Evolutionary conservation across 805 yeast genomes (phyloP).

Genomic region (Ogataea pini): DNA sequence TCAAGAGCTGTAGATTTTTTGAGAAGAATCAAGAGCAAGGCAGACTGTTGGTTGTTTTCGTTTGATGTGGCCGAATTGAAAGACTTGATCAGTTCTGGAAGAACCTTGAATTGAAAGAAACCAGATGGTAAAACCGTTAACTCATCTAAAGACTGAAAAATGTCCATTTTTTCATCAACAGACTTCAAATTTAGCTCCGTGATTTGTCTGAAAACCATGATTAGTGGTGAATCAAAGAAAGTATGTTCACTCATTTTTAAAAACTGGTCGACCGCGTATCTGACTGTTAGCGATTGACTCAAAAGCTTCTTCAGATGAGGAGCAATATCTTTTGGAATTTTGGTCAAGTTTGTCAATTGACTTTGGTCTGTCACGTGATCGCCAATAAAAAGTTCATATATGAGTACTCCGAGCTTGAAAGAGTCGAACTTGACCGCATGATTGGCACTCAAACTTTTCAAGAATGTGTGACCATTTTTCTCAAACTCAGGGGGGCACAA

Average conservation of each 20-base stretch:
- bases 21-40: slow-evolving; percentile 43
- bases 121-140: slow-evolving; percentile 47
- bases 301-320: slow-evolving; percentile 43
- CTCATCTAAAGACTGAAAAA: slow-evolving; percentile 40
- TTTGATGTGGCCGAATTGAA: slow-evolving; percentile 32
- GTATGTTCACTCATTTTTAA: slow-evolving; percentile 31
- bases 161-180: slow-evolving; percentile 53
- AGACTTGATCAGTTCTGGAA: slow-evolving; percentile 68
- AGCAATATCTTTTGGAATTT: slow-evolving; percentile 41
- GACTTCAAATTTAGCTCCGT: slow-evolving; percentile 55
- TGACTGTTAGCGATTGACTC: slow-evolving; percentile 37
- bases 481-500: slow-evolving; percentile 54
- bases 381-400: slow-evolving; percentile 46
- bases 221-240: slow-evolving; percentile 48
- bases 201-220: slow-evolving; percentile 53
- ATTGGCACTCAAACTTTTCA: slow-evolving; percentile 25
- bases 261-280: slow-evolving; percentile 42
- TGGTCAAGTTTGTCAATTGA: slow-evolving; percentile 16
- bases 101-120: slow-evolving; percentile 55
- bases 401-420: slow-evolving; percentile 59
- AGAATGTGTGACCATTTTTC: slow-evolving; percentile 44
- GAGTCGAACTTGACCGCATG: slow-evolving; percentile 58
- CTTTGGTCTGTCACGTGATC: slow-evolving; percentile 6
- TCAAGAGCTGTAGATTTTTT: slow-evolving; percentile 33
- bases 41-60: slow-evolving; percentile 28